Evolutionary conservation across 1,284 basidiomycete species (phyloP), one percentile per base, ranked within the genome.

Genomic region (Ganoderma boninense): DNA sequence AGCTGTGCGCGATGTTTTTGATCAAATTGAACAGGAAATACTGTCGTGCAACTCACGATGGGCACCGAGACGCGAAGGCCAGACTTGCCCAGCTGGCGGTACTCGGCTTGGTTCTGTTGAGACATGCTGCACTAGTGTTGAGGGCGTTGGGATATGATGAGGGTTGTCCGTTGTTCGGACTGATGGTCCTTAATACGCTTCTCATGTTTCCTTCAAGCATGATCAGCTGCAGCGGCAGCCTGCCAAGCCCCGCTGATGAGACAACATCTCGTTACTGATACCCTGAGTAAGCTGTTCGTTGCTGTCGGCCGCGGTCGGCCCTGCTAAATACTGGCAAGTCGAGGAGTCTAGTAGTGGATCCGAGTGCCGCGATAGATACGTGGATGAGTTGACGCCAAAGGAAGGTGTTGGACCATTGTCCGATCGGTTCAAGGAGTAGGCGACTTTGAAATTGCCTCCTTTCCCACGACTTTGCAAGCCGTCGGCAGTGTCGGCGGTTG

Each of bases 1-100:
- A 87, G 75, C 84, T 84, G 66, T 32, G 29, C 29, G 4, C 29
- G 4, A 32, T 32, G 29, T 2, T 32, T 32, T 32, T 4, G 29
- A 32, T 32, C 29, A 32, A 32, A 32, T 4, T 4, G 2, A 32
- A 43, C 8, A 32, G 6, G 26, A n/a, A 43, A 8, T 35, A 18
- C 18, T 23, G 32, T 8, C 10, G n/a, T 13, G 7, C 29, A 4
- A 76, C 79, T 72, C 43, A 83, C 79, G 43, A 87, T 85, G 8
- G 86, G 84, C 16, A 84, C 83, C 0, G 87, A 89, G 38, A 90
- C 86, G 57, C 82, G 81, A 38, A 89, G 80, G 7, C 86, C 87
- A 0, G 83, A 84, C 66, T 83, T 83, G 52, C 87, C 87, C 0
- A 89, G 80, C 54, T 84, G 82, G 54, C 82, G 80, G 62, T 86